These are phyloP conservation scores for Rutstroemia sydowiana DNA, from an alignment of 2,329 filamentous ascomycete species.

Conservation along the genomic window DNA sequence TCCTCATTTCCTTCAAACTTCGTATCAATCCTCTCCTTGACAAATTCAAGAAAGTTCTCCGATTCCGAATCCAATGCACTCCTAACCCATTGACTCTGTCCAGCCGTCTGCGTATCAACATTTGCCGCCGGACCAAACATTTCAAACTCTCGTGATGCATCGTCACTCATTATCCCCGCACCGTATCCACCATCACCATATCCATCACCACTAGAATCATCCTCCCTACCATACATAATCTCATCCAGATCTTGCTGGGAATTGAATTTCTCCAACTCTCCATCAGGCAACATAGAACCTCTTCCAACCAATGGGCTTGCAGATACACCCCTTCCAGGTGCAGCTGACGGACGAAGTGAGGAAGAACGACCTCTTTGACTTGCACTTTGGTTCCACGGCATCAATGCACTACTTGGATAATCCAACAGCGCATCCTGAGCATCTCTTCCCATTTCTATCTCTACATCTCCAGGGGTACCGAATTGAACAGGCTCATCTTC, in stretches of 20 bases:
- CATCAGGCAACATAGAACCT: background rate
- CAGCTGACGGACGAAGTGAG: too few species aligned
- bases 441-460: constrained; percentile 64
- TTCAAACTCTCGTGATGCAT: constrained; percentile 35
- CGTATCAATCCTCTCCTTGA: constrained; percentile 40
- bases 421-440: constrained; percentile 60
- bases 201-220: constrained; percentile 10
- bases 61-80: constrained; percentile 50
- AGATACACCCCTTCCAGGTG: background rate
- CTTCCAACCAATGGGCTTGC: background rate
- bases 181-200: background rate
- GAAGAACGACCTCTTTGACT: too few species aligned
- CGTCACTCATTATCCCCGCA: background rate
- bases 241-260: constrained; percentile 13
- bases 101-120: constrained; percentile 43
- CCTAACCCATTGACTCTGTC: constrained; percentile 40
- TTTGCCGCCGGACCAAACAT: constrained; percentile 32
- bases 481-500: constrained; percentile 35
- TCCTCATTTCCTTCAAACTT: constrained; percentile 14
- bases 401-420: constrained; percentile 49
- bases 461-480: background rate
- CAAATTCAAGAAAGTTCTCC: constrained; percentile 55
- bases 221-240: constrained; percentile 23
- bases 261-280: background rate
- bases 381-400: constrained; percentile 61